A percentile compares a stretch with the other conserved stretches of the same genome.
phyloP scores from a whole-genome alignment of 139 green algal genomes.

The Asterochloris erici region DNA sequence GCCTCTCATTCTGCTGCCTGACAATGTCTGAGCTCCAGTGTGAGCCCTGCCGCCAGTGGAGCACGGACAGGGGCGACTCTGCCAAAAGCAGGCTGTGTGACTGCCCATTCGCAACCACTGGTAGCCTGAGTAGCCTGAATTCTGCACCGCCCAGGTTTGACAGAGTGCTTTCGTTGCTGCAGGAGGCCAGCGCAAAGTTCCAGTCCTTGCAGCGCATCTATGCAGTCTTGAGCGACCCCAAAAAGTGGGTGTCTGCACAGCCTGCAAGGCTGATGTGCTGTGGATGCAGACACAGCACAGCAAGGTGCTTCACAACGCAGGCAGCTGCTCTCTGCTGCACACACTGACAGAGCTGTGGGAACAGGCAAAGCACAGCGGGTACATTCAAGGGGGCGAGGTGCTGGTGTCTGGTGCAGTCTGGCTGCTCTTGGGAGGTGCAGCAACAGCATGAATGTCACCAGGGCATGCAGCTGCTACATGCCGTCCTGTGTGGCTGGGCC shows the following conservation, averaged over 20 bases:
- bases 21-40: neutral
- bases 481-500: no score
- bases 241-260: constrained; percentile 56
- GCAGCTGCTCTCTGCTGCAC: neutral
- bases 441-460: no score
- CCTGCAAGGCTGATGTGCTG: neutral
- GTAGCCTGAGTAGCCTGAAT: neutral
- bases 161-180: neutral
- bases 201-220: constrained; percentile 90
- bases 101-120: no score
- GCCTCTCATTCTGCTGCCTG: neutral
- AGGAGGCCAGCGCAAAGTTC: constrained; percentile 76
- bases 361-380: no score
- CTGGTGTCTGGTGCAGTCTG: no score
- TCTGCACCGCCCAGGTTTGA: neutral
- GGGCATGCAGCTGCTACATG: no score
- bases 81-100: no score
- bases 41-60: neutral
- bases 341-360: neutral
- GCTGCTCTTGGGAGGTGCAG: no score
- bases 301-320: neutral
- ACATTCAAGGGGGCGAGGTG: no score
- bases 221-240: constrained; percentile 72
- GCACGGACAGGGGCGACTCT: neutral
- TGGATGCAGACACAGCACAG: no score